Conservation (phyloP, 345 rosid genomes). For the Erucastrum elatum region DNA sequence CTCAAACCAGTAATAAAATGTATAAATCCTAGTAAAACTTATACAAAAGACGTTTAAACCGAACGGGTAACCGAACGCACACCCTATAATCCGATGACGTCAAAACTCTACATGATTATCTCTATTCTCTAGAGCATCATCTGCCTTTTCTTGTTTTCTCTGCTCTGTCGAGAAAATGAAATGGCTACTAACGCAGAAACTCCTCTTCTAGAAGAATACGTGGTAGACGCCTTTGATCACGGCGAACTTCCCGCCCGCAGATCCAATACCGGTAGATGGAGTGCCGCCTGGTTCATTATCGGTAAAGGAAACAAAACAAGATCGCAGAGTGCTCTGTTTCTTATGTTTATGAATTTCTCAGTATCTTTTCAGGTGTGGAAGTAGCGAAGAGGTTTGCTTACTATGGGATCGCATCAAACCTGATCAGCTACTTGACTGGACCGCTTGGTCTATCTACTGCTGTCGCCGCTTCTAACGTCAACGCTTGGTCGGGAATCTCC, state of each 20-base stretch:
- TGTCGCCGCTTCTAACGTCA: slow-evolving; percentile 60
- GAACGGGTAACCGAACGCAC: too few relatives aligned
- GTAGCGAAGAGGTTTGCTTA: slow-evolving; percentile 59
- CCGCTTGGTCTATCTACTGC: slow-evolving; percentile 62
- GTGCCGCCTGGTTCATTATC: neutral
- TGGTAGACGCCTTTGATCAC: neutral
- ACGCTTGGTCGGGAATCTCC: slow-evolving; percentile 57
- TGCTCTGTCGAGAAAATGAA: neutral
- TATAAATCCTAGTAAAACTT: too few relatives aligned
- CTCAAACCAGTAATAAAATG: too few relatives aligned
- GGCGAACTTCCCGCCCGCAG: neutral
- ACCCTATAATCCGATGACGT: too few relatives aligned
- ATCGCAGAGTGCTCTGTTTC: neutral
- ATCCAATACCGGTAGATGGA: neutral
- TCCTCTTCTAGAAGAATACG: neutral
- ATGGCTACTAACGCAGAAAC: neutral
- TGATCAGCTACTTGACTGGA: slow-evolving; percentile 61
- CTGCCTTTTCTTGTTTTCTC: neutral
- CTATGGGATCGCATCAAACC: slow-evolving; percentile 51
- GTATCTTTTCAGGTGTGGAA: slow-evolving; percentile 41
- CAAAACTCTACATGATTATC: too few relatives aligned
- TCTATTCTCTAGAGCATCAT: too few relatives aligned
- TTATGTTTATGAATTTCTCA: neutral
- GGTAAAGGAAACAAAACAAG: neutral
- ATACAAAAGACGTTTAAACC: too few relatives aligned